Evolutionary conservation across 805 yeast species (phyloP).

Genomic region (Metschnikowia gelsemii): DNA sequence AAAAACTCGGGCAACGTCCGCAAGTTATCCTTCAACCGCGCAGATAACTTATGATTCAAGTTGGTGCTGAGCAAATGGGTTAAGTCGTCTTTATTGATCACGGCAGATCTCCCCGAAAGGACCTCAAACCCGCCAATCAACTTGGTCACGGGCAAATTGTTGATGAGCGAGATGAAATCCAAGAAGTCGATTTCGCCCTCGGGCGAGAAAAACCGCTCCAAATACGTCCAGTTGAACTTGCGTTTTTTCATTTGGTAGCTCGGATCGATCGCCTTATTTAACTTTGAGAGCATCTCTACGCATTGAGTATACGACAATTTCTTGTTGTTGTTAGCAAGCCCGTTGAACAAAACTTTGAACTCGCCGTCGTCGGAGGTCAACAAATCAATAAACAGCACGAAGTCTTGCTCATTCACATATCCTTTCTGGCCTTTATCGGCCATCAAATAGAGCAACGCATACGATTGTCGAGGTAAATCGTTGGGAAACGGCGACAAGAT

Average conservation of each 20-base stretch:
- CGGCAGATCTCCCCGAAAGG: slow-evolving; percentile 32
- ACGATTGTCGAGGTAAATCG: slow-evolving; percentile 39
- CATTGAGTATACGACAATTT: slow-evolving; percentile 36
- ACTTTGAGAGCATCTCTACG: slow-evolving; percentile 32
- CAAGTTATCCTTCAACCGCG: slow-evolving; percentile 38
- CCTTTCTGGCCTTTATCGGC: slow-evolving; percentile 78
- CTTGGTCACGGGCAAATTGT: slow-evolving; percentile 46
- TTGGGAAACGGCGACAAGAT: slow-evolving; percentile 42
- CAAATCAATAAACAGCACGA: slow-evolving; percentile 65
- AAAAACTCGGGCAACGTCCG: slow-evolving; percentile 36
- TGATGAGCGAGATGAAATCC: slow-evolving; percentile 42
- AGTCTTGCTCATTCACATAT: slow-evolving; percentile 63
- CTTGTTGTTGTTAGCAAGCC: slow-evolving; percentile 33
- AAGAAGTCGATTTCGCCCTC: slow-evolving; percentile 36
- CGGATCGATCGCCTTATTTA: slow-evolving; percentile 44
- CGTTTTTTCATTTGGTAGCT: slow-evolving; percentile 39
- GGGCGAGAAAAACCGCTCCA: slow-evolving; percentile 42
- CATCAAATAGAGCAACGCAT: slow-evolving; percentile 65
- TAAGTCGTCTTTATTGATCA: slow-evolving; percentile 33
- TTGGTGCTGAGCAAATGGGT: slow-evolving; percentile 34
- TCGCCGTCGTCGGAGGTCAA: slow-evolving; percentile 43
- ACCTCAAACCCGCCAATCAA: slow-evolving; percentile 45
- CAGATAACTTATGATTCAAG: slow-evolving; percentile 42
- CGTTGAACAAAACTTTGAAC: slow-evolving; percentile 51
- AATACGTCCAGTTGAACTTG: slow-evolving; percentile 45